These are phyloP conservation scores for Neurospora sp. DNA, from an alignment of 495 filamentous ascomycete genomes.

Conservation along the genomic window DNA sequence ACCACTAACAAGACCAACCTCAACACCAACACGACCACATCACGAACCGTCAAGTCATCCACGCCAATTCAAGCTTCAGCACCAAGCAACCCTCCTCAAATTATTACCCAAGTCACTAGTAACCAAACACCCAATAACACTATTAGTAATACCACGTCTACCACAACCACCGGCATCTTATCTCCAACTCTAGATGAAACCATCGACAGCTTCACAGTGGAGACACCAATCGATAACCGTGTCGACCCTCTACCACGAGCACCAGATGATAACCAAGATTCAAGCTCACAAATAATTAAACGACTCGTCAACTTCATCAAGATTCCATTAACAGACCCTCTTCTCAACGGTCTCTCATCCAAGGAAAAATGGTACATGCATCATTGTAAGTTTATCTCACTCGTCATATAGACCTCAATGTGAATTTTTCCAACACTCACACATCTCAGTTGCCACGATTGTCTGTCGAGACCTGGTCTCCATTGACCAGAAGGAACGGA, in stretches of 20 bases:
- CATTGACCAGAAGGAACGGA: constrained; percentile 35
- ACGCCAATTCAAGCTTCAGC: not conserved
- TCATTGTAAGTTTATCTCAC: constrained; percentile 32
- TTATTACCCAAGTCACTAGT: not conserved
- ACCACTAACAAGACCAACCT: not conserved
- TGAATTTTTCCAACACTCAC: constrained; percentile 1
- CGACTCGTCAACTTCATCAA: not conserved
- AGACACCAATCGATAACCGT: not conserved
- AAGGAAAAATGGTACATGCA: constrained; percentile 37
- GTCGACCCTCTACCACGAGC: not conserved
- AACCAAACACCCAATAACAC: not conserved
- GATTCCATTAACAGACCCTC: constrained; percentile 22
- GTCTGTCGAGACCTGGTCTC: constrained; percentile 45
- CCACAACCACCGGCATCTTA: not conserved
- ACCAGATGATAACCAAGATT: not conserved
- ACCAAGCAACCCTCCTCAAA: not conserved
- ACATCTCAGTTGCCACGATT: constrained; percentile 33
- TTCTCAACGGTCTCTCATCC: constrained; percentile 23
- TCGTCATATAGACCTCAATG: not conserved
- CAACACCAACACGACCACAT: not conserved
- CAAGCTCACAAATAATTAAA: not conserved
- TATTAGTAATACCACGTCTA: not conserved
- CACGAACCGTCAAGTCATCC: not conserved
- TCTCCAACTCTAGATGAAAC: not conserved
- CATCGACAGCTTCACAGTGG: not conserved